Evolutionary conservation across 192 early-diverging fungal genomes (phyloP).

Genomic region (Entomortierella beljakovae): DNA sequence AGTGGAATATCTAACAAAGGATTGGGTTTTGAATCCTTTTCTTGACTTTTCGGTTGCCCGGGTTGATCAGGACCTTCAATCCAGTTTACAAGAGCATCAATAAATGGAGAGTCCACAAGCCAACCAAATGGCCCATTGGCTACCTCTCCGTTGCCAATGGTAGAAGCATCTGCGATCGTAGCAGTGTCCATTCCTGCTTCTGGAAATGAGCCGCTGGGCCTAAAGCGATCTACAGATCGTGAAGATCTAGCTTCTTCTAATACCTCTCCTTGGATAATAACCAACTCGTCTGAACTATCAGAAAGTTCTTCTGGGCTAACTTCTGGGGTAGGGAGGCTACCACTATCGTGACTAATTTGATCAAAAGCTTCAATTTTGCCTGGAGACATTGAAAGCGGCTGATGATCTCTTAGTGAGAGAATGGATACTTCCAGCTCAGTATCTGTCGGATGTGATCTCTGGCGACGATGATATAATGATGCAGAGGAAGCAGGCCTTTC

Average conservation of each 20-base stretch:
- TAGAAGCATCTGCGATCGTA: background rate
- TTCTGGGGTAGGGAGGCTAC: slow-evolving; percentile 36
- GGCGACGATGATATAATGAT: slow-evolving; percentile 23
- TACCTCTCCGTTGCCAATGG: background rate
- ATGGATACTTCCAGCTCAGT: background rate
- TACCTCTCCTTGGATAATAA: slow-evolving; percentile 13
- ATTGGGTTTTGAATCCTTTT: slow-evolving; percentile 51
- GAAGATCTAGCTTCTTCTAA: slow-evolving; percentile 16
- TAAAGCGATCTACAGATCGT: background rate
- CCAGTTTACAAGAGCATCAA: slow-evolving; percentile 54
- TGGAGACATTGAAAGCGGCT: background rate
- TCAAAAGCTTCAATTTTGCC: background rate
- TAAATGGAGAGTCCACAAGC: slow-evolving; percentile 31
- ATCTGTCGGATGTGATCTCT: background rate
- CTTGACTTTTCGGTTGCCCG: slow-evolving; percentile 14
- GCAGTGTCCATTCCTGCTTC: background rate
- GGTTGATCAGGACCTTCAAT: slow-evolving; percentile 47
- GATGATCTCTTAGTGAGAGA: slow-evolving; percentile 13
- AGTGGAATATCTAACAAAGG: slow-evolving; percentile 60
- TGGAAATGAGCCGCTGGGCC: slow-evolving; percentile 9
- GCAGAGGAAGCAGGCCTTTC: slow-evolving; percentile 17
- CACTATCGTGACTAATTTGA: background rate
- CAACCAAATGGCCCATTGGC: slow-evolving; percentile 17
- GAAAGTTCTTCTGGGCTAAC: slow-evolving; percentile 42
- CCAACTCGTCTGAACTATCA: slow-evolving; percentile 46